A percentile compares a stretch with the other conserved stretches of the same genome.
Conservation (phyloP, 306 rosid species). For the Crotalaria pallida region DNA sequence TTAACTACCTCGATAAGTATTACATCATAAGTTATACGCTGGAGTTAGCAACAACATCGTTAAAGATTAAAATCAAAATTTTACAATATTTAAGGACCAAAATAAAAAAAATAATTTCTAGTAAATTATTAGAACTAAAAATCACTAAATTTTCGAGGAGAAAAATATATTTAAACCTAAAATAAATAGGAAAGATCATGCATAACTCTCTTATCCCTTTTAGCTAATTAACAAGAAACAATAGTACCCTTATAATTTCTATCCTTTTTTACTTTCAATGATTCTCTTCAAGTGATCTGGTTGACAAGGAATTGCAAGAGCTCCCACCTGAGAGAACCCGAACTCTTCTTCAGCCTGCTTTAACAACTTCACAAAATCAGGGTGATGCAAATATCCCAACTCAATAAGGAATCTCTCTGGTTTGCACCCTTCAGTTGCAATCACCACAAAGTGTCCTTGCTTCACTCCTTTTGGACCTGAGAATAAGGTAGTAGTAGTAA, state of each 20-base stretch:
- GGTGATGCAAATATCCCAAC: constrained; percentile 29
- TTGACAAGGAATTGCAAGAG: constrained; percentile 35
- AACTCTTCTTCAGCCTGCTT: constrained; percentile 46
- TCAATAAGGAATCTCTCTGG: constrained; percentile 25
- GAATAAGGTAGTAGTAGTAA: background rate
- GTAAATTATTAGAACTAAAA: too few relatives aligned
- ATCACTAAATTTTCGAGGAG: background rate
- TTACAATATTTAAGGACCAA: too few relatives aligned
- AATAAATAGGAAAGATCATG: background rate
- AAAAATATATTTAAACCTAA: background rate
- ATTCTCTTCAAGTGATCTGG: constrained; percentile 39
- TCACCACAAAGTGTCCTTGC: constrained; percentile 41
- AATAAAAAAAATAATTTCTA: too few relatives aligned
- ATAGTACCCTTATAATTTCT: background rate
- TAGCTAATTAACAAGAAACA: background rate
- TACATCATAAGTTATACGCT: too few relatives aligned
- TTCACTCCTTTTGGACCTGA: constrained; percentile 32
- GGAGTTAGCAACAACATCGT: too few relatives aligned
- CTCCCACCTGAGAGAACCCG: constrained; percentile 41
- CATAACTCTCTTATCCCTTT: background rate
- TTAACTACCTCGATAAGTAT: too few relatives aligned
- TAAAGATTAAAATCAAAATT: too few relatives aligned
- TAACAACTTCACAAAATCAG: constrained; percentile 33
- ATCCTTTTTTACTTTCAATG: constrained; percentile 19
- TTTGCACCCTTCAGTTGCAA: constrained; percentile 38